Percentiles rank a stretch among this genome's conserved stretches.
Evolutionary conservation across 176 grass and related monocot species (phyloP).

Genomic region (Ananas comosus): DNA sequence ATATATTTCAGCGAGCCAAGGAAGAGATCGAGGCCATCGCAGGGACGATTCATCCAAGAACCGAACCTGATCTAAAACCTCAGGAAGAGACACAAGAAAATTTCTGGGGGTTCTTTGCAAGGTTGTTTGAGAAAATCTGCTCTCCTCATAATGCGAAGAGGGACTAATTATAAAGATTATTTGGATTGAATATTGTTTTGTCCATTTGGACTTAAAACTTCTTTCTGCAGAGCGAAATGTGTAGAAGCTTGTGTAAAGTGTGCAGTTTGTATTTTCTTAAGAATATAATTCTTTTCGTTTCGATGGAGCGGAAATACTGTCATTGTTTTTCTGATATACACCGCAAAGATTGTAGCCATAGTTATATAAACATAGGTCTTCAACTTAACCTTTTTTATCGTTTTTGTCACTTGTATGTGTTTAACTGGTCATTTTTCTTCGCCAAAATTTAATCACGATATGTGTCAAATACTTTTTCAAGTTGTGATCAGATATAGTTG

Average conservation of each 20-base stretch:
- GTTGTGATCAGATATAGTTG: too few relatives aligned
- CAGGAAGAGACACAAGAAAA: constrained; percentile 6
- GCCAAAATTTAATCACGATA: too few relatives aligned
- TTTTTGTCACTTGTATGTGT: too few relatives aligned
- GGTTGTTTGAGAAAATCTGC: constrained; percentile 43
- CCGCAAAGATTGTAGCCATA: too few relatives aligned
- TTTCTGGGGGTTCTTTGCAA: constrained; percentile 30
- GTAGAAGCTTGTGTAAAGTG: constrained; percentile 26
- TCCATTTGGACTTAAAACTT: background rate
- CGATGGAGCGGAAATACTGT: too few relatives aligned
- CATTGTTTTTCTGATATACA: too few relatives aligned
- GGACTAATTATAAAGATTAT: constrained; percentile 16
- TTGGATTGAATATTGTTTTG: background rate
- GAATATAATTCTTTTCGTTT: too few relatives aligned
- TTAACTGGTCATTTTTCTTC: too few relatives aligned
- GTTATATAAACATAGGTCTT: too few relatives aligned
- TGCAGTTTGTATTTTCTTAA: constrained; percentile 7
- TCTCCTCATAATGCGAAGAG: constrained; percentile 38
- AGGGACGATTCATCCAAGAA: background rate
- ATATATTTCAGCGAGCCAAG: background rate
- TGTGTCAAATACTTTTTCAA: too few relatives aligned
- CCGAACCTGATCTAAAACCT: background rate
- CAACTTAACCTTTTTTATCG: too few relatives aligned
- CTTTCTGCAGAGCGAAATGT: background rate
- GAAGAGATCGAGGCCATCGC: background rate